Percentiles rank a stretch among this genome's conserved stretches.
These are phyloP conservation scores for Blastobotrys malaysiensis DNA, from an alignment of 1,139 yeast genomes.

Conservation along the genomic window DNA sequence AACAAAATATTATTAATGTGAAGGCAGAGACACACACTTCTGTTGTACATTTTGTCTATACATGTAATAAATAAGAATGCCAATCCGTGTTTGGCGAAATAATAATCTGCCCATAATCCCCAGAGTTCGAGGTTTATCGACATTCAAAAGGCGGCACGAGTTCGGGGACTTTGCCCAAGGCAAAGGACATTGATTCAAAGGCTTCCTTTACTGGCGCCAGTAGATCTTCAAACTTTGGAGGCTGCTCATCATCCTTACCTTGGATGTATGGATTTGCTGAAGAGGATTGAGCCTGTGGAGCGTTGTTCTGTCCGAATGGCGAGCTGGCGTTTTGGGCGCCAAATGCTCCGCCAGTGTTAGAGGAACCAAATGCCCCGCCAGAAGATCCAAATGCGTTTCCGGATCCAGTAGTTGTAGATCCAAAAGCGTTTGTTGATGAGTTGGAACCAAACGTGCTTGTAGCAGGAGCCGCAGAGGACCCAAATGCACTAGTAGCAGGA, in stretches of 20 bases:
- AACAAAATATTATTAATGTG: slow-evolving; percentile 1
- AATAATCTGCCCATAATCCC: not conserved
- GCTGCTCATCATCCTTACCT: slow-evolving; percentile 34
- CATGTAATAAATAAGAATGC: not conserved
- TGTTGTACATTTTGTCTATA: slow-evolving; percentile 1
- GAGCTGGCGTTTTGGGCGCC: slow-evolving; percentile 1
- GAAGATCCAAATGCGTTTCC: slow-evolving; percentile 14
- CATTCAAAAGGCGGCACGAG: slow-evolving; percentile 62
- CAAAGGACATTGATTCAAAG: slow-evolving; percentile 49
- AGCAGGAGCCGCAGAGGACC: slow-evolving; percentile 10
- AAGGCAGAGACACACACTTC: not conserved
- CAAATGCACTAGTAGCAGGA: slow-evolving; percentile 14
- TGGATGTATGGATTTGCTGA: slow-evolving; percentile 24
- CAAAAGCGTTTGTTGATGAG: slow-evolving; percentile 19
- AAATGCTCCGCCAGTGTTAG: slow-evolving; percentile 5
- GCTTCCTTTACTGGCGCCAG: slow-evolving; percentile 42
- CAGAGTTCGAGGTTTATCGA: slow-evolving; percentile 34
- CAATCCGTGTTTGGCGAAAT: not conserved
- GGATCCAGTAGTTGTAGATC: slow-evolving; percentile 13
- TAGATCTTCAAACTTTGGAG: slow-evolving; percentile 37
- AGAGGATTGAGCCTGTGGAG: not conserved
- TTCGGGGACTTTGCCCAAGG: slow-evolving; percentile 71
- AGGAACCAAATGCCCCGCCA: slow-evolving; percentile 5
- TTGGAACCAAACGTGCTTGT: slow-evolving; percentile 3
- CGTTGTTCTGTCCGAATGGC: slow-evolving; percentile 3